Base-by-base conservation (phyloP, 306 rosid genomes). In the Oemleria cerasiformis region DNA sequence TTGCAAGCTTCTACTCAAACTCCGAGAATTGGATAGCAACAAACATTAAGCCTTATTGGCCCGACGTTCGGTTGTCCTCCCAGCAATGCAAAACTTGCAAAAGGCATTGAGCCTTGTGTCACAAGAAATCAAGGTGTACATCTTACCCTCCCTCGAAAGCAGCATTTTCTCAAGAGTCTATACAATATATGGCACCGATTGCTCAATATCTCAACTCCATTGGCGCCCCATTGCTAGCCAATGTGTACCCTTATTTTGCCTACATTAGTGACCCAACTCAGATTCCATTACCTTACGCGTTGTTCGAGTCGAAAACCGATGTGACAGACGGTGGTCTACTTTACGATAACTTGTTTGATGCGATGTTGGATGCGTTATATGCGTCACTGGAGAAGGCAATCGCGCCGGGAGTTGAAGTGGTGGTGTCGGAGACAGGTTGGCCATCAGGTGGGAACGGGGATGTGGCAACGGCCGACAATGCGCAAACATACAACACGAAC, bases 51-150 rank as follows among this genome's bases (percentile, higher is more conserved):
- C 59, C 59, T 19, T 54, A 54, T 54, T 54, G 30, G 25, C 58
- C 58, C 1, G 23, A 53, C 17, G 6, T 53, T 12, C n/a, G n/a
- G 9, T 53, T 53, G 13, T 53, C 30, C 58, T 53, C 30, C 30
- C 58, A 53, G 58, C 58, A 53, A 53, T 53, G 58, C 58, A 19
- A 19, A 53, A 53, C 14, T 53, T 53, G 58, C 58, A 53, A 21
- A 19, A 53, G 17, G 58, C 58, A 17, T 53, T 20, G 30, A 53
- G 58, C 58, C 8, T 5, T 20, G 2, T 21, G 11, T 20, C 17
- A 14, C 7, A 49, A 20, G 19, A 53, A 17, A 53, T 53, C n/a
- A 53, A 19, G 58, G 30, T 53, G 58, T 16, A n/a, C 5, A 14
- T 49, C 54, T 13, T 49, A 49, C 20, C 20, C 20, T 49, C 54